phyloP scores from a whole-genome alignment of 257 asterid species.

The Galeopsis tetrahit region DNA sequence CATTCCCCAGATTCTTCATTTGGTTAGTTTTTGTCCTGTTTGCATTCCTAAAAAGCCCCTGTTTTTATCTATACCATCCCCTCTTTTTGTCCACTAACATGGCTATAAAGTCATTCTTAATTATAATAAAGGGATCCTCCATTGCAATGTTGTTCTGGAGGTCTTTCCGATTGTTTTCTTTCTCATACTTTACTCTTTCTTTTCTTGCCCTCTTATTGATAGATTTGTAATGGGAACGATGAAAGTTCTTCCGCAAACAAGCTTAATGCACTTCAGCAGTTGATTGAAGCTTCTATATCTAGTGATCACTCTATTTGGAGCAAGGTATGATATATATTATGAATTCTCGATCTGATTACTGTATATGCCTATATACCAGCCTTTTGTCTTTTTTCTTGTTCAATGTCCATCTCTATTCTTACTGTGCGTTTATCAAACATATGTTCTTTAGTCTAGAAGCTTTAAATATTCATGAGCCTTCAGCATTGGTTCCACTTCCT shows the following conservation, averaged over 20 bases:
- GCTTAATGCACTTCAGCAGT: slow-evolving; percentile 79
- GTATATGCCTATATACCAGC: background rate
- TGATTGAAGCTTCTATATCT: slow-evolving; percentile 76
- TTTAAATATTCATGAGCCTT: slow-evolving; percentile 1
- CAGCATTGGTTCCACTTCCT: background rate
- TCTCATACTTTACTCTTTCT: slow-evolving; percentile 23
- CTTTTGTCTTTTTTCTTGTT: slow-evolving; percentile 21
- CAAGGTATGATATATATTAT: slow-evolving; percentile 56
- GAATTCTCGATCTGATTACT: slow-evolving; percentile 4
- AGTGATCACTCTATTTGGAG: slow-evolving; percentile 81
- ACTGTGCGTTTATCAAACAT: slow-evolving; percentile 11
- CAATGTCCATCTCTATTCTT: background rate
- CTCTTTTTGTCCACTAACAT: background rate
- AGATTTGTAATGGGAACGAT: slow-evolving; percentile 84
- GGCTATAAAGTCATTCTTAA: slow-evolving; percentile 7
- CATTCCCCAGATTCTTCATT: slow-evolving; percentile 95
- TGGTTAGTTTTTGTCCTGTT: slow-evolving; percentile 56
- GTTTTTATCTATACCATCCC: slow-evolving; percentile 12
- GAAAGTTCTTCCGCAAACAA: slow-evolving; percentile 69
- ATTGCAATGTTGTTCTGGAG: slow-evolving; percentile 22
- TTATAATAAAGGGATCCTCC: slow-evolving; percentile 1
- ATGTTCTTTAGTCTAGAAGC: slow-evolving; percentile 16
- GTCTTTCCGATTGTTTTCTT: slow-evolving; percentile 24
- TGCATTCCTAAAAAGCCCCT: slow-evolving; percentile 21
- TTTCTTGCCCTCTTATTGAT: slow-evolving; percentile 30